A percentile compares a stretch with the other conserved stretches of the same genome.
phyloP scores from a whole-genome alignment of 192 early-diverging fungal species.

The Coemansia sp. region DNA sequence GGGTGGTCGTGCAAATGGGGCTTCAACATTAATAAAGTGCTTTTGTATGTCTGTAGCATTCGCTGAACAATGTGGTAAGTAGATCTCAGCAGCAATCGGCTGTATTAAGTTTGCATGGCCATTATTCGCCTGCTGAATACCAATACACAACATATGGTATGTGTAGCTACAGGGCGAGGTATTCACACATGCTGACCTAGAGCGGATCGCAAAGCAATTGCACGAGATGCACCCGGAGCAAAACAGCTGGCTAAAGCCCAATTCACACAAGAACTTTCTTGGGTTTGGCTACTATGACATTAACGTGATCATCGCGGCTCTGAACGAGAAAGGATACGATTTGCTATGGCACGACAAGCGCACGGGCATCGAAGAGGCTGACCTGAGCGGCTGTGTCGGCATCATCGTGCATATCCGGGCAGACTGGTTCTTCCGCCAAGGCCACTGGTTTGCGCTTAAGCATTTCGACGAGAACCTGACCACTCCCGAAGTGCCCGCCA shows the following conservation, averaged over 20 bases:
- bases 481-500: conserved; percentile 19
- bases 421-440: conserved; percentile 44
- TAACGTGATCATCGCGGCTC: conserved; percentile 45
- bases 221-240: conserved; percentile 30
- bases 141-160: background rate
- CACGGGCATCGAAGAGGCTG: conserved; percentile 22
- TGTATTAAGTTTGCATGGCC: background rate
- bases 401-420: conserved; percentile 49
- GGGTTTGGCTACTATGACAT: conserved; percentile 55
- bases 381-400: conserved; percentile 20
- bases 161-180: conserved; percentile 44
- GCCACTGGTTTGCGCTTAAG: conserved; percentile 51
- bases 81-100: background rate
- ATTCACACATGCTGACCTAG: conserved; percentile 42
- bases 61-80: conserved; percentile 56
- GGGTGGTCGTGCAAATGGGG: background rate
- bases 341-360: conserved; percentile 47
- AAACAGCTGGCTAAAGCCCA: conserved; percentile 36
- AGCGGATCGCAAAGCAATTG: conserved; percentile 44
- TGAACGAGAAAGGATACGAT: conserved; percentile 37
- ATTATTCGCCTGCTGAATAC: background rate
- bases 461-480: conserved; percentile 25
- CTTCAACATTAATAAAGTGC: background rate
- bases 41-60: conserved; percentile 26
- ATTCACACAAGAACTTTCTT: conserved; percentile 44